Evolutionary conservation across 768 basidiomycete species (phyloP), one percentile per base, ranked within the genome.

Genomic region (Trametes coccinea): DNA sequence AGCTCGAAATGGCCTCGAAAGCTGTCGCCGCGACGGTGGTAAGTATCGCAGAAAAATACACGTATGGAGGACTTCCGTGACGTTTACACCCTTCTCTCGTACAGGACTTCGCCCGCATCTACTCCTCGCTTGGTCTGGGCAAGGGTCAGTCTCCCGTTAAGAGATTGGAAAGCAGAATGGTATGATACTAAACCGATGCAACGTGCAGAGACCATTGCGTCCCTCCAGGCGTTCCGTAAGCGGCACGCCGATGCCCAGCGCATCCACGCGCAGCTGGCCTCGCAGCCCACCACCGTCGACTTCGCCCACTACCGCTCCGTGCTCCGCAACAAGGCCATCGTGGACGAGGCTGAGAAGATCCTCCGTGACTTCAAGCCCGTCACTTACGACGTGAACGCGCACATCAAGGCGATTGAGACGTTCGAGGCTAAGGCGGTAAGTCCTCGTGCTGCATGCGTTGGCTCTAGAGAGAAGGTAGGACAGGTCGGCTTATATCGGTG

Each of bases 351-450:
- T 10, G 95, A 98, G 82, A 95, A 93, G 78, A 75, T 89, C 54
- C 74, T 97, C 69, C 87, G 81, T 62, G 85, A 85, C 37, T 98
- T 97, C 83, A 97, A 96, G 79, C 93, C 97, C 39, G 88, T 93
- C 54, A 90, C 92, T 2, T 98, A 98, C 77, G 96, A 99, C 72
- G 90, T 95, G 60, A 78, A 76, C 68, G 82, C 91, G 56, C 92
- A 95, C 76, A 73, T 97, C 77, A 96, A 94, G 78, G 94, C 93
- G 47, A 97, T 99, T 69, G 94, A 96, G 73, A 88, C 93, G 52
- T 99, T 99, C 75, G 93, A 98, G 83, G 82, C 85, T 63, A 97
- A 95, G 79, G 97, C 97, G 64, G 96, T 98, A 67, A 68, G 89
- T 81, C 3, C 59, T 34, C 71, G 51, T 31, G 57, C 34, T 14